Evolutionary conservation across 495 filamentous ascomycete species (phyloP).

Genomic region (Tuber magnatum): DNA sequence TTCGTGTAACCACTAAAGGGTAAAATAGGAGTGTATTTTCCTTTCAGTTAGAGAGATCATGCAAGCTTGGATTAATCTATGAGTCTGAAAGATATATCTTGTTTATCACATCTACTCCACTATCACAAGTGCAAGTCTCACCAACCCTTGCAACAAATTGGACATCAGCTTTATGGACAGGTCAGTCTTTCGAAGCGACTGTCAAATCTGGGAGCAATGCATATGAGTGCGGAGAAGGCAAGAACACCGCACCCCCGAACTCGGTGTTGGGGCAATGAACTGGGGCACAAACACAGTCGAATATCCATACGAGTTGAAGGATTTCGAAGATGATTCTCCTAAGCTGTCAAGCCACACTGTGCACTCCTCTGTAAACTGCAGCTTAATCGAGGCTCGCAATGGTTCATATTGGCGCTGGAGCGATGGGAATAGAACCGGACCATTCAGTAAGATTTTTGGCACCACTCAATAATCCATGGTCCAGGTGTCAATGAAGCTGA

Average conservation of each 20-base stretch:
- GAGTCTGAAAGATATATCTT: too few species aligned
- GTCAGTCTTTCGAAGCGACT: neutral
- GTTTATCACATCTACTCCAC: too few species aligned
- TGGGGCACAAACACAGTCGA: neutral
- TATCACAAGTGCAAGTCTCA: too few species aligned
- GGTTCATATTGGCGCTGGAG: neutral
- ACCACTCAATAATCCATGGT: neutral
- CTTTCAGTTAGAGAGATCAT: too few species aligned
- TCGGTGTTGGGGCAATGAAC: neutral
- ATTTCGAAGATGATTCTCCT: neutral
- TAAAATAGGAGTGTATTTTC: too few species aligned
- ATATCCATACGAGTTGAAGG: neutral
- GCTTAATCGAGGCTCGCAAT: neutral
- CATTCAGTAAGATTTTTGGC: neutral
- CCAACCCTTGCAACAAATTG: neutral
- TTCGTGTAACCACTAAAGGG: too few species aligned
- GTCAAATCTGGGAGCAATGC: too few species aligned
- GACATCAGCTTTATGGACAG: neutral
- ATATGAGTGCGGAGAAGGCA: neutral
- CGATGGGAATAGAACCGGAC: neutral
- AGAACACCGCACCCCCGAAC: neutral
- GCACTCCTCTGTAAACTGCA: neutral
- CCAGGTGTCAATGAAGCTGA: neutral
- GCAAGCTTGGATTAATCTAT: too few species aligned
- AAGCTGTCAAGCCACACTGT: neutral